A percentile compares a stretch with the other conserved stretches of the same genome.
phyloP scores from a whole-genome alignment of 1,139 yeast genomes.

The Komagataea norvegica region DNA sequence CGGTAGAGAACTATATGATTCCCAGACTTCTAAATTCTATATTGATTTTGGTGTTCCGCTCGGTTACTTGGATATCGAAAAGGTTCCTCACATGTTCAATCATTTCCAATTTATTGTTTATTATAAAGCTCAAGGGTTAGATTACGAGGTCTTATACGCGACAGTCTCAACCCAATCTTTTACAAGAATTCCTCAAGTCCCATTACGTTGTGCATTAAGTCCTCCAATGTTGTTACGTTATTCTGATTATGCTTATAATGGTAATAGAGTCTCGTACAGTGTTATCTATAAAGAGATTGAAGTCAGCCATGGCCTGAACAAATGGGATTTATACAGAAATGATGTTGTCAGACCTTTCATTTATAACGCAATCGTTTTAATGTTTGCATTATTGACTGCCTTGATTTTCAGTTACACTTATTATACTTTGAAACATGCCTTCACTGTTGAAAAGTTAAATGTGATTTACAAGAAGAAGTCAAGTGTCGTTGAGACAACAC shows the following conservation, averaged over 20 bases:
- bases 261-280: constrained; percentile 26
- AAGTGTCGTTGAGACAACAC: too few relatives aligned
- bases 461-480: constrained; percentile 13
- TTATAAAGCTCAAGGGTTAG: constrained; percentile 21
- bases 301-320: constrained; percentile 5
- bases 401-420: constrained; percentile 32
- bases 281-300: constrained; percentile 26
- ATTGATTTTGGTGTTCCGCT: constrained; percentile 26
- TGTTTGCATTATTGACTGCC: constrained; percentile 19
- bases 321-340: constrained; percentile 23
- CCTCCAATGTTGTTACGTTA: constrained; percentile 24
- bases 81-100: constrained; percentile 26
- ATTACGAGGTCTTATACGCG: constrained; percentile 23
- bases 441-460: constrained; percentile 16
- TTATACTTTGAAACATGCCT: constrained; percentile 13
- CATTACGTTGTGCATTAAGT: constrained; percentile 19
- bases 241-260: constrained; percentile 24
- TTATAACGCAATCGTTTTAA: constrained; percentile 16
- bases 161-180: constrained; percentile 25
- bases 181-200: constrained; percentile 21
- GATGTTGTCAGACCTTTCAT: constrained; percentile 24
- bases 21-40: constrained; percentile 24
- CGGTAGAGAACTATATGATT: constrained; percentile 26
- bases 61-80: constrained; percentile 26
- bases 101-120: constrained; percentile 28